phyloP scores from a whole-genome alignment of 2,329 filamentous ascomycete species.

The Xylaria sp. region DNA sequence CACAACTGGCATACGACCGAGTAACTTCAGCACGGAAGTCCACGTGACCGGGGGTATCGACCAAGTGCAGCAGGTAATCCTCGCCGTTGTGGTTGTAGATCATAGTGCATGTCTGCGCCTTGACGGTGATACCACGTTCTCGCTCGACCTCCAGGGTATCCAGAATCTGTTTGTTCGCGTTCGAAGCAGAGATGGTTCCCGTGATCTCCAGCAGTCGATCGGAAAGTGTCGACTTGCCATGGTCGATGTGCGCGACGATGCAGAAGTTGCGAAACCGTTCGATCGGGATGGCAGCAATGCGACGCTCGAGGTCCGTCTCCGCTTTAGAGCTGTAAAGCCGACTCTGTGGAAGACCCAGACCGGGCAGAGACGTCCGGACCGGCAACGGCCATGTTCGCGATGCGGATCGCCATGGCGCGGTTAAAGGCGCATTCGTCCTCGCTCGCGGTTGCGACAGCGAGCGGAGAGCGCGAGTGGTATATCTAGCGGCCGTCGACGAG shows the following conservation, averaged over 20 bases:
- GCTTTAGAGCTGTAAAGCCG: slow-evolving; percentile 28
- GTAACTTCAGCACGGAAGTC: slow-evolving; percentile 97
- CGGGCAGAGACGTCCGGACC: neutral
- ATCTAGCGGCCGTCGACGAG: slow-evolving; percentile 21
- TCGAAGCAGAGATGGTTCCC: slow-evolving; percentile 79
- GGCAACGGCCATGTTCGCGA: neutral
- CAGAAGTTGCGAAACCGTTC: slow-evolving; percentile 90
- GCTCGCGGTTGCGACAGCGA: slow-evolving; percentile 12
- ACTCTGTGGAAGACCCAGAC: neutral
- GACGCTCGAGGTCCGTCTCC: slow-evolving; percentile 44
- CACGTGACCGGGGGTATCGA: slow-evolving; percentile 95
- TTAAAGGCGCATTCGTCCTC: neutral
- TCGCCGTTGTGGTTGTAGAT: slow-evolving; percentile 79
- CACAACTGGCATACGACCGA: slow-evolving; percentile 91
- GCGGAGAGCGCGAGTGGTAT: slow-evolving; percentile 20
- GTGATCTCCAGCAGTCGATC: slow-evolving; percentile 91
- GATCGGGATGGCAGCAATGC: slow-evolving; percentile 70
- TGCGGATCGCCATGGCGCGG: neutral
- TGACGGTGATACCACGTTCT: slow-evolving; percentile 94
- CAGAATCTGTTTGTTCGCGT: slow-evolving; percentile 85
- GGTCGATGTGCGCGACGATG: slow-evolving; percentile 97
- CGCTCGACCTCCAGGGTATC: slow-evolving; percentile 97
- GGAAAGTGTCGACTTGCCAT: slow-evolving; percentile 94
- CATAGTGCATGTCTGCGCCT: slow-evolving; percentile 98
- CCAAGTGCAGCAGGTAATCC: slow-evolving; percentile 90